Base-by-base conservation (phyloP, 805 yeast genomes). In the Torulaspora indica region DNA sequence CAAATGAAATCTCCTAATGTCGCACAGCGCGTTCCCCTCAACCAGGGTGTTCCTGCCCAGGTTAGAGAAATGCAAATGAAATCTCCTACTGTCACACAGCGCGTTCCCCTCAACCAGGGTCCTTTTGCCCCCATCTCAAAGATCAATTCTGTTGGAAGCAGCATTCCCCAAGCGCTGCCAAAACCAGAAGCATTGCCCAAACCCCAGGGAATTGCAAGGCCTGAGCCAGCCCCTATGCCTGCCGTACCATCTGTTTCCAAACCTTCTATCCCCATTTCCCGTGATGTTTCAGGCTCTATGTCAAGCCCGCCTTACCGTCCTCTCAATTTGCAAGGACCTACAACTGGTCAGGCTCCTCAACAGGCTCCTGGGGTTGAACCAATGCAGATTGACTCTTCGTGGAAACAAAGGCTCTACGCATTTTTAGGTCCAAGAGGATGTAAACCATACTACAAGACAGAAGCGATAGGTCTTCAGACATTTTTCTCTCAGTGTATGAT, bases 401-500 rank as follows among this genome's bases (percentile, higher is more conserved):
- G 55, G 1, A 52, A 50, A 41, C 47, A 48, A 8, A 33, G 12
- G 18, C 36, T 55, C 17, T 50, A 55, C 27, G 41, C 43, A 9
- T 22, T 43, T 4, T 35, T 55, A 14, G 48, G 53, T 7, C 43
- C 42, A 27, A 39, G 44, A 17, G 47, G 48, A 10, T 18, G 48
- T 7, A 35, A 27, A 24, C 56, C 57, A 12, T 42, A 42, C 25
- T 48, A 45, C 22, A 27, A 34, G 6, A 39, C 42, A 5, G 23
- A 40, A 32, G n/a, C 38, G 22, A 25, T 33, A 35, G 36, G 34
- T 4, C 15, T 40, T 8, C 43, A 40, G 15, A 15, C 18, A 1
- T 56, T 53, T 25, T 22, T 23, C 27, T 36, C 53, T 3, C 27
- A 39, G 7, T 56, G 60, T 40, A 20, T 39, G 9, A 12, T 56